A percentile compares a stretch with the other conserved stretches of the same genome.
Conservation (phyloP, 176 grass and related monocot genomes). For the Eragrostis nindensis region DNA sequence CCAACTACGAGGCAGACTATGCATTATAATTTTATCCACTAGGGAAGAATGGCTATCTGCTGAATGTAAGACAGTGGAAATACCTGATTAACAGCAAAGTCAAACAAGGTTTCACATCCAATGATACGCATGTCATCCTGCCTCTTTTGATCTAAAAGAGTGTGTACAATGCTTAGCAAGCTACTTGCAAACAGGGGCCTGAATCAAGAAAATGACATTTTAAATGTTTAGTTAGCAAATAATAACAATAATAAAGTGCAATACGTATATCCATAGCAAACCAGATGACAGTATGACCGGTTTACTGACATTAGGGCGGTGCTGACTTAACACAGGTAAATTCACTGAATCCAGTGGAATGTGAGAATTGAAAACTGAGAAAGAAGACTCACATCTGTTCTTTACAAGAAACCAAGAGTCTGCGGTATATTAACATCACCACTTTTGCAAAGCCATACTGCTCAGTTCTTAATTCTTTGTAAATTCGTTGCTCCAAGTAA, state of each 20-base stretch:
- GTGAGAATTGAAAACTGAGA: background rate
- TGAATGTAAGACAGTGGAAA: conserved; percentile 17
- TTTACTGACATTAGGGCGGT: conserved; percentile 15
- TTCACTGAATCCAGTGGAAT: conserved; percentile 8
- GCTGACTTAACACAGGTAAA: conserved; percentile 4
- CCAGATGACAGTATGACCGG: conserved; percentile 24
- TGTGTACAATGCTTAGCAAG: conserved; percentile 82
- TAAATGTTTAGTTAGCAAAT: conserved; percentile 23
- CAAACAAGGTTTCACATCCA: conserved; percentile 96
- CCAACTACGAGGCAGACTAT: conserved; percentile 2
- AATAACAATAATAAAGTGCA: conserved; percentile 22
- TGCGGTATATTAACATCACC: conserved; percentile 95
- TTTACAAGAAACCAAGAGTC: conserved; percentile 79
- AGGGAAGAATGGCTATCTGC: conserved; percentile 11
- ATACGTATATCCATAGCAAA: conserved; percentile 21
- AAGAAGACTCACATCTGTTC: conserved; percentile 86
- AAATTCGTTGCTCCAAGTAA: conserved; percentile 95
- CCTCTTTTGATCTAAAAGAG: conserved; percentile 97
- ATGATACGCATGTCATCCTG: conserved; percentile 82
- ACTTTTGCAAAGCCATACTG: conserved; percentile 83
- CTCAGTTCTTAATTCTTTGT: conserved; percentile 87
- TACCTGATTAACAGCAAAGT: conserved; percentile 96
- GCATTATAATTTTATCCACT: conserved; percentile 23
- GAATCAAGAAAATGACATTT: conserved; percentile 41
- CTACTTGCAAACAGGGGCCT: conserved; percentile 98